Evolutionary conservation across 192 early-diverging fungal genomes (phyloP), one percentile per base, ranked within the genome.

Genomic region (Kickxella alabastrina): DNA sequence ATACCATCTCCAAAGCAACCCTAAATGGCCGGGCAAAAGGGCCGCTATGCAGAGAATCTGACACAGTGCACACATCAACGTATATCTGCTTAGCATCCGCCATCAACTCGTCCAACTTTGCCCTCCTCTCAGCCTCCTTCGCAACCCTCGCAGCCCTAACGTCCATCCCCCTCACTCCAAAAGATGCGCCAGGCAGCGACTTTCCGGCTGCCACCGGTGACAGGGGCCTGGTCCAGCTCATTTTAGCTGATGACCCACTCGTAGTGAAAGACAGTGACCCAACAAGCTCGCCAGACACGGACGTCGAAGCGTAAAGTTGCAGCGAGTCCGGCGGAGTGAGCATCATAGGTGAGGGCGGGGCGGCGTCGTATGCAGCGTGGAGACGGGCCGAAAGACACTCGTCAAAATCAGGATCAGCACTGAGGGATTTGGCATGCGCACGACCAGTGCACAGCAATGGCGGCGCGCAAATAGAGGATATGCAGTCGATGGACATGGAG

Each of bases 11-110:
- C 43, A 84, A 50, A n/a, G 82, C 65, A 13, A 66, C 49, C 13
- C 80, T 54, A 55, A 84, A 82, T 6, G 80, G 79, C 18, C 78
- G 54, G 28, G 77, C 80, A 44, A 79, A 70, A 21, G 79, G 66
- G 2, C 79, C 79, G 60, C 68, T 77, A 36, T 81, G 79, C 37
- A 84, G 68, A 15, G 79, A 77, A 38, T 84, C 83, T 0, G 83
- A 71, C 5, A 81, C 75, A 6, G 65, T 41, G 47, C 79, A 82
- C 14, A 84, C 61, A 21, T 77, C 65, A 13, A 75, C 60, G 55
- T 76, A 84, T 2, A 73, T 25, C 18, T 57, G 52, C 19, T 62
- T 34, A 9, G 55, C 36, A 26, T 53, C 64, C 10, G 36, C 35
- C 37, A 37, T 42, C 10, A 43, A 53, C 8, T 53, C 41, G 2